A percentile compares a stretch with the other conserved stretches of the same genome.
These are phyloP conservation scores for Eucalyptus fibrosa DNA, from an alignment of 345 rosid species.

Conservation along the genomic window DNA sequence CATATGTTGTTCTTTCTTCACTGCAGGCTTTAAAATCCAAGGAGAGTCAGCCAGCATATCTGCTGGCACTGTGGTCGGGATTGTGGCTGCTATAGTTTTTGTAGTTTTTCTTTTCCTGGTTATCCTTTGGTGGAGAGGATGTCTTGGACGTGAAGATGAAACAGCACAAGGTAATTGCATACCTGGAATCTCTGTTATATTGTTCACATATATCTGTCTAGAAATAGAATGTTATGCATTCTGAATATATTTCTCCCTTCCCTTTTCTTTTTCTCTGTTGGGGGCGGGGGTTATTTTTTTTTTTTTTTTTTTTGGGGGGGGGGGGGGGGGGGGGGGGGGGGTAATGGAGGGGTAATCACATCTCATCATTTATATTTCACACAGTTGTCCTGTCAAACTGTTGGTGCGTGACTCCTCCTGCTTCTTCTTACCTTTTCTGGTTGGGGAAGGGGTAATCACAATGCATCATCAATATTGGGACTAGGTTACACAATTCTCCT, in stretches of 20 bases:
- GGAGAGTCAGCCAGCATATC: neutral
- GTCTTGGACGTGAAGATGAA: neutral
- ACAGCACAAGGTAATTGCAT: neutral
- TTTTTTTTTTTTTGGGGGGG: too few species aligned
- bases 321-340: too few species aligned
- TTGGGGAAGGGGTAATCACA: neutral
- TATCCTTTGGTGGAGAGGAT: constrained; percentile 2
- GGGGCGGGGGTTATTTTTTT: neutral
- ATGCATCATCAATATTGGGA: neutral
- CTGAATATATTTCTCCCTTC: neutral
- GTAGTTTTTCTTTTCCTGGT: neutral
- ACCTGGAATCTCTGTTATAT: neutral
- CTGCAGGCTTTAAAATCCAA: neutral
- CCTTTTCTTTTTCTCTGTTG: neutral
- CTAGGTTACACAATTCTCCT: neutral
- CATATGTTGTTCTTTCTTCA: neutral
- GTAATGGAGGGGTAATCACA: neutral
- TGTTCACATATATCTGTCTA: neutral
- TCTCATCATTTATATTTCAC: neutral
- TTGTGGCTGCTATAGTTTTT: neutral
- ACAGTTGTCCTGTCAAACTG: neutral
- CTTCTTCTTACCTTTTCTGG: neutral
- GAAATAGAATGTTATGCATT: neutral
- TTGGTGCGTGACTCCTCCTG: neutral
- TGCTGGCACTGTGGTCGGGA: neutral